Evolutionary conservation across 495 filamentous ascomycete genomes (phyloP), one percentile per base, ranked within the genome.

Genomic region (Penicillium silybi): DNA sequence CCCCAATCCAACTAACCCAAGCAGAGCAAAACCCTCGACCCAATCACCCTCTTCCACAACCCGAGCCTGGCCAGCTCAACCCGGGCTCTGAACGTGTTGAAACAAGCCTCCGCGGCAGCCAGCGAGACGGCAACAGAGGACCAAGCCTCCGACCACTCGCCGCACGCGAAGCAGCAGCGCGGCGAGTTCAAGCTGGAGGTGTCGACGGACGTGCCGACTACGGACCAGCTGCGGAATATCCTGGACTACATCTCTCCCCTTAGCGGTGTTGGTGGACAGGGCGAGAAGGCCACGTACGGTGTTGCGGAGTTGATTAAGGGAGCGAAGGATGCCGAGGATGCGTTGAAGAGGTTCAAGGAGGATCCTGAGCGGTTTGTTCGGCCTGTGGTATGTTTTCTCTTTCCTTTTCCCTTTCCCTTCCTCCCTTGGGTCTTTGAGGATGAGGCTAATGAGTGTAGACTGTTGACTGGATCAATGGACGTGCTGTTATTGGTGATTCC

Each of bases 1-100:
- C 13, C 40, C 38, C 35, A 35, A 53, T 11, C 13, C 4, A 52
- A 35, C 15, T 39, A 40, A 48, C 9, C 34, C 1, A 17, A 25
- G 10, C 56, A 92, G 87, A 79, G 80, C 70, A 92, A 91, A 81
- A 78, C 86, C 55, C 80, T 89, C 71, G 90, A 97, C 77, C 84
- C 95, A 54, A 85, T 98, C 61, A 96, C 91, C 50, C 86, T 98
- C 76, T 98, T 97, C 81, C 92, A 97, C 80, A 83, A 85, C 57
- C 81, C 92, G 20, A 72, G 71, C 37, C 71, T 78, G 16, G 73
- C 83, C 3, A 68, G 82, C 56, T 95, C 89, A 2, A 76, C 76
- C 13, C 81, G 83, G 39, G 81, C 82, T 26, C 79, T 86, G 19
- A 84, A 82, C 22, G 67, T 92, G 44, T 82, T 97, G 20, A 92